Evolutionary conservation across 202 grass and related monocot species (phyloP), one percentile per base, ranked within the genome.

Genomic region (Carex arenaria): DNA sequence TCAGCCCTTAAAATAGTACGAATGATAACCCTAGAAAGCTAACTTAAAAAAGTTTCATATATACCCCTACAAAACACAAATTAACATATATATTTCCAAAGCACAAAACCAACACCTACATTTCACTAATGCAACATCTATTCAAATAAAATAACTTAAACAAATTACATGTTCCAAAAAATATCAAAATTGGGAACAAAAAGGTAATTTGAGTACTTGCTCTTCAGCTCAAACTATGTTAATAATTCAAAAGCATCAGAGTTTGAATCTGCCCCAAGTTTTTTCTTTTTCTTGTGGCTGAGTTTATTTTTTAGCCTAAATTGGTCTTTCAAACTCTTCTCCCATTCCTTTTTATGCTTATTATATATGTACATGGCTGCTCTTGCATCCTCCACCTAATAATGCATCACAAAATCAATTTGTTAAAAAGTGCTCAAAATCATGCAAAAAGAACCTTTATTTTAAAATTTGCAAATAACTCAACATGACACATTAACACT

Each of bases 331-430:
- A 86, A 74, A 84, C 60, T 92, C 64, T 93, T 98, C 81, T 95
- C 96, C 96, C 95, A 93, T 67, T 15, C 80, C 83, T 95, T 95
- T 85, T 95, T 95, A 83, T 98, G 80, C 84, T 93, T 95, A 49
- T 82, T 95, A 67, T 98, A 95, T 79, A 98, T 92, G 75, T 90
- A 93, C 93, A 98, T 95, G 31, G 93, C 93, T 83, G 93, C 95
- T 61, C 80, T 85, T 4, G 95, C 92, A 88, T 95, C 95, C 80
- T 98, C 92, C 59, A 98, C 89, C 95, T 93, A 19, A 88, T 93
- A 19, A 88, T 42, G 3, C 26, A 47, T 47, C 59, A 55, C 20
- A 61, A 85, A 80, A 81, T 20, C 49, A 64, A 86, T 43, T 49
- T 55, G 20, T 74, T 51, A 78, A 82, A 82, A 81, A 19, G 43